phyloP scores from a whole-genome alignment of 106 monocot genomes.

The Phalaenopsis equestris region DNA sequence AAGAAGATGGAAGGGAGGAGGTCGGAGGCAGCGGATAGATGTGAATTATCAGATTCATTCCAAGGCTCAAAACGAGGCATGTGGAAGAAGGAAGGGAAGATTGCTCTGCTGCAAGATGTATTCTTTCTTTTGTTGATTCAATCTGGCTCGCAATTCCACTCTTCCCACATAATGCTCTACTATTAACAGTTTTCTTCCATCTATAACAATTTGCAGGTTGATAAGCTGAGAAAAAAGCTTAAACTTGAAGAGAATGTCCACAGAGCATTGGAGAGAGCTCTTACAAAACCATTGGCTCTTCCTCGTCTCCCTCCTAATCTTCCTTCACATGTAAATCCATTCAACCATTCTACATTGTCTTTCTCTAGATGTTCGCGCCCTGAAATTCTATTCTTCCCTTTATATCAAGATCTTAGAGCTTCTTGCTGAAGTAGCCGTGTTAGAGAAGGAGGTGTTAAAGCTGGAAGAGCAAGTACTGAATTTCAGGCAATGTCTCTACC shows the following conservation, averaged over 20 bases:
- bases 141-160: constrained; percentile 9
- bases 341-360: neutral
- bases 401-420: constrained; percentile 69
- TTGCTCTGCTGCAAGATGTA: constrained; percentile 82
- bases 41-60: constrained; percentile 9
- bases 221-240: constrained; percentile 80
- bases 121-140: neutral
- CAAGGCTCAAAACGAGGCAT: constrained; percentile 12
- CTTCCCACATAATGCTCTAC: neutral
- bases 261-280: constrained; percentile 82
- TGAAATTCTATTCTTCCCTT: neutral
- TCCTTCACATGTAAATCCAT: constrained; percentile 44
- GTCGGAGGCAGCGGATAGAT: constrained; percentile 21
- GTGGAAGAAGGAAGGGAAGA: constrained; percentile 63
- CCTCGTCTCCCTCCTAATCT: constrained; percentile 89
- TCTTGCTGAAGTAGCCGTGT: constrained; percentile 80
- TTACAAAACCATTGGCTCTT: constrained; percentile 70
- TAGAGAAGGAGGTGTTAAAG: constrained; percentile 86
- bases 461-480: constrained; percentile 90
- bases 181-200: neutral
- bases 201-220: constrained; percentile 42
- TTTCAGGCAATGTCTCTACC: constrained; percentile 73
- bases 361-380: neutral
- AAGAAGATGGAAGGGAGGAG: constrained; percentile 51
- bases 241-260: constrained; percentile 83